Evolutionary conservation across 192 early-diverging fungal species (phyloP).

Genomic region (Ambispora gerdemannii): DNA sequence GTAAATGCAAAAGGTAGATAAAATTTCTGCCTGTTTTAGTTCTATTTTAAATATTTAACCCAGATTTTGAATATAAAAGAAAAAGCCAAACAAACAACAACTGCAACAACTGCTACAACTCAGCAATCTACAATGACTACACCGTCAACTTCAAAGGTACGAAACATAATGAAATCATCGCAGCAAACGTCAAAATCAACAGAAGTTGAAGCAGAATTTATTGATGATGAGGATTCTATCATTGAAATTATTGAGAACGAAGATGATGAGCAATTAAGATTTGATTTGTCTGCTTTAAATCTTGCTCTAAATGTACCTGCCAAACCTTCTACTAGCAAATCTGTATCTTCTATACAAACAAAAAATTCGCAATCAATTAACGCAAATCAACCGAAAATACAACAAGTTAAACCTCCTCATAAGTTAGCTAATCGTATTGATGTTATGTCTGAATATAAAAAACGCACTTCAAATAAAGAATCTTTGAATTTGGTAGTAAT

Average conservation of each 20-base stretch:
- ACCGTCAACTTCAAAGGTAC: not conserved
- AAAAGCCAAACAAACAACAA: not conserved
- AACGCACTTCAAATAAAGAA: slow-evolving; percentile 62
- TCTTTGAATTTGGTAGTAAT: slow-evolving; percentile 85
- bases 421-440: slow-evolving; percentile 61
- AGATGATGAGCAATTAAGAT: slow-evolving; percentile 38
- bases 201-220: not conserved
- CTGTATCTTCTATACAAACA: not conserved
- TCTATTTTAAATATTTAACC: not conserved
- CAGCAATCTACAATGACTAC: not conserved
- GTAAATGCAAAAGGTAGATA: slow-evolving; percentile 11
- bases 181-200: not conserved
- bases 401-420: slow-evolving; percentile 38
- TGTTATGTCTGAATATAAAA: slow-evolving; percentile 66
- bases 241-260: slow-evolving; percentile 36
- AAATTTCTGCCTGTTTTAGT: not conserved
- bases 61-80: slow-evolving; percentile 1
- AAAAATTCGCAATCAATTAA: not conserved
- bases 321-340: slow-evolving; percentile 13
- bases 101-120: not conserved
- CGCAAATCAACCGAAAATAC: slow-evolving; percentile 16
- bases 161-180: slow-evolving; percentile 3
- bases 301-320: slow-evolving; percentile 24
- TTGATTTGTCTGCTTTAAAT: slow-evolving; percentile 43
- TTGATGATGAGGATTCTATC: slow-evolving; percentile 33